Evolutionary conservation across 2,329 filamentous ascomycete species (phyloP), one percentile per base, ranked within the genome.

Genomic region (Alternaria ventricosa): DNA sequence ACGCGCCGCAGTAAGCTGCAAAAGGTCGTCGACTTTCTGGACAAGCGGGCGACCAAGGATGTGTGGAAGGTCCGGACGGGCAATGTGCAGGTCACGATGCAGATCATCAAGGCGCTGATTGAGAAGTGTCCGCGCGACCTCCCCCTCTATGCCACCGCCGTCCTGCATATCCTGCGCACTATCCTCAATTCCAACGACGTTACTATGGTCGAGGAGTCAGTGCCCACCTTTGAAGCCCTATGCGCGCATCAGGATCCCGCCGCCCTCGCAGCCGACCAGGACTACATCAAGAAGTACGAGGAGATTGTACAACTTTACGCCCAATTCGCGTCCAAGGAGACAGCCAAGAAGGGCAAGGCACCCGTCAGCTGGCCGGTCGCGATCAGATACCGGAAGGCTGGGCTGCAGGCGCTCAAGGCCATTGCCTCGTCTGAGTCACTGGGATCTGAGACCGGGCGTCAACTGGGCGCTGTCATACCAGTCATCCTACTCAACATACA

Each of bases 1-100:
- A 97, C 94, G 72, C 92, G 95, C 64, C 90, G 93, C 69, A 95
- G 92, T 82, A 99, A 98, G 86, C 89, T 98, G 73, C 93, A 96
- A 76, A 99, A 99, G 83, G 94, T 99, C 71, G 94, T 93, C 80
- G 90, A 89, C 72, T 99, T 97, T 78, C 86, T 99, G 69, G 94
- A 98, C 84, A 96, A 95, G 85, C 93, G 95, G 84, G 96, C 93
- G 22, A 92, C 92, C 65, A 91, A 89, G 76, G 96, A 99, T 84
- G 93, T 97, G 70, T 96, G 91, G 89, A 92, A 92, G 77, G 87
- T 89, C 80, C 90, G 93, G 76, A 92, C 96, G 77, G 94, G 94
- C 71, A 96, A 96, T 84, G 92, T 97, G 61, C 93, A 97, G 80
- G 94, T 99, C 68, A 97, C 94, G 3, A 89, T 99, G 63, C 92